phyloP scores from a whole-genome alignment of 805 yeast genomes.

The Kodamaea kaohsiungensis region DNA sequence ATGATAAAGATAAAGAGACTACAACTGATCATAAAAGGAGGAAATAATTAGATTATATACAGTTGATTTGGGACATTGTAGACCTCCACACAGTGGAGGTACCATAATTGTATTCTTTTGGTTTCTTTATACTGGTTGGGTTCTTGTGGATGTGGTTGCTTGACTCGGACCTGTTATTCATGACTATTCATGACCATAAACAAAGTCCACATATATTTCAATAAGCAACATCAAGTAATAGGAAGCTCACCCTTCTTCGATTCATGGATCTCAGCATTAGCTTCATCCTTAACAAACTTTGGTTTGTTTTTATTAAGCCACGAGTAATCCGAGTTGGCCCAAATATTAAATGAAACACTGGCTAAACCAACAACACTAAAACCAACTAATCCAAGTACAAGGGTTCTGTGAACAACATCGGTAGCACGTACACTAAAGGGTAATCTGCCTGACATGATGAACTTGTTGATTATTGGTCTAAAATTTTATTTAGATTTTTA shows the following conservation, averaged over 20 bases:
- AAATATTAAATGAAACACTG: slow-evolving; percentile 39
- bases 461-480: background rate
- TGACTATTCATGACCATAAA: too few species aligned
- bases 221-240: too few species aligned
- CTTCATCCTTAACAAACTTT: slow-evolving; percentile 34
- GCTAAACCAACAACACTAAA: slow-evolving; percentile 43
- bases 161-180: too few species aligned
- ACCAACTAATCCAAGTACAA: slow-evolving; percentile 44
- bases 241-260: too few species aligned
- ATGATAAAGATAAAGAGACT: background rate
- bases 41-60: background rate
- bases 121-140: background rate
- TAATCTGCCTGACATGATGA: slow-evolving; percentile 24
- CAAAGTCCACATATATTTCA: too few species aligned
- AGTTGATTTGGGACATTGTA: background rate
- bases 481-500: background rate
- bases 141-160: too few species aligned
- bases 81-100: background rate
- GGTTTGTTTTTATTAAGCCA: slow-evolving; percentile 41
- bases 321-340: slow-evolving; percentile 46
- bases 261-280: slow-evolving; percentile 19
- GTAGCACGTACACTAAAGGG: slow-evolving; percentile 46
- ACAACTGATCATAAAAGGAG: background rate
- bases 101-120: too few species aligned
- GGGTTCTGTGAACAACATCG: slow-evolving; percentile 43